Evolutionary conservation across 1,284 basidiomycete species (phyloP).

Genomic region (Laetiporus sulphureus): DNA sequence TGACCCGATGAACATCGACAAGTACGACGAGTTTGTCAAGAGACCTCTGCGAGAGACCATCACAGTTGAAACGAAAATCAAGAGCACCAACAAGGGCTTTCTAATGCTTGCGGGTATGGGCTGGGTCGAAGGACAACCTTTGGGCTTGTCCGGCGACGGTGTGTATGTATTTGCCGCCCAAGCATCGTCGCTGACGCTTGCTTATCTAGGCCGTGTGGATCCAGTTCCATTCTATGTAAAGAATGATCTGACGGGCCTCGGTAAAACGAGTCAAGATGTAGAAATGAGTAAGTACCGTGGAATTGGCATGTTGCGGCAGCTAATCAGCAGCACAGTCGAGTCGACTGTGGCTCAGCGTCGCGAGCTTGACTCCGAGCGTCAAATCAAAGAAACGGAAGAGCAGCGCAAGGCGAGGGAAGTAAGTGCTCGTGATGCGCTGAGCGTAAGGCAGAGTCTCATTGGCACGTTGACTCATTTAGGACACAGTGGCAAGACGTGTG

Average conservation of each 20-base stretch:
- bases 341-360: constrained; percentile 75
- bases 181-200: not conserved
- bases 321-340: constrained; percentile 35
- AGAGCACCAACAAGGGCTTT: constrained; percentile 71
- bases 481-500: constrained; percentile 55
- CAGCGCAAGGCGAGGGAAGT: constrained; percentile 69
- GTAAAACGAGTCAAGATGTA: constrained; percentile 69
- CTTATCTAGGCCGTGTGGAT: constrained; percentile 53
- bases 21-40: constrained; percentile 60
- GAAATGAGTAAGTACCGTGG: constrained; percentile 42
- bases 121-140: constrained; percentile 71
- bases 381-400: constrained; percentile 69
- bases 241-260: constrained; percentile 68
- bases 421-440: constrained; percentile 1
- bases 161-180: constrained; percentile 11
- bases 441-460: constrained; percentile 1
- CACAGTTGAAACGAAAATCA: constrained; percentile 74
- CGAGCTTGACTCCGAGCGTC: constrained; percentile 69
- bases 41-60: constrained; percentile 49
- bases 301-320: not conserved
- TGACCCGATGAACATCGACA: constrained; percentile 51
- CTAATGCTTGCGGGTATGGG: constrained; percentile 73
- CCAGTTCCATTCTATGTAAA: constrained; percentile 77
- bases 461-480: constrained; percentile 33
- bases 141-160: constrained; percentile 75